phyloP scores from a whole-genome alignment of 2,329 filamentous ascomycete genomes.

The Fusarium tricinctum region DNA sequence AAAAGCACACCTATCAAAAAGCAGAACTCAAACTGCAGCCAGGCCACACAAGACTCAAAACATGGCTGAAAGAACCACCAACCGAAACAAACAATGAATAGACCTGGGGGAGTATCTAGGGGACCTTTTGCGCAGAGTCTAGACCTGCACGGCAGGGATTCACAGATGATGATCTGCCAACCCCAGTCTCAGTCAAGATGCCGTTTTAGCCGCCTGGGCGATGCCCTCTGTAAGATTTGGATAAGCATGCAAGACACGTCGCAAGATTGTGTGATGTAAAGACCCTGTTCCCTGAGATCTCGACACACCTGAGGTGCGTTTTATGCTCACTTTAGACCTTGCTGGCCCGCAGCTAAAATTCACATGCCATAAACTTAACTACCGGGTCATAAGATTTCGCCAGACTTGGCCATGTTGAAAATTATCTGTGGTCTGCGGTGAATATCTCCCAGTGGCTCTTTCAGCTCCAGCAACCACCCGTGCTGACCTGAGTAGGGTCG shows the following conservation, averaged over 20 bases:
- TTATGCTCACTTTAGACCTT: not conserved
- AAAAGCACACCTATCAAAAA: slow-evolving; percentile 13
- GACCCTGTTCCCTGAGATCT: not conserved
- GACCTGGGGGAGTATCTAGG: not conserved
- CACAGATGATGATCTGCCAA: slow-evolving; percentile 31
- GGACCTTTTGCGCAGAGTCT: slow-evolving; percentile 32
- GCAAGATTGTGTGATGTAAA: not conserved
- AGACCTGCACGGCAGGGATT: slow-evolving; percentile 23
- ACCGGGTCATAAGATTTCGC: not conserved
- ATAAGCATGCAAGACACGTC: slow-evolving; percentile 19
- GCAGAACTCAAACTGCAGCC: slow-evolving; percentile 3
- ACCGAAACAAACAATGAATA: slow-evolving; percentile 11
- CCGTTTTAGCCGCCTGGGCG: slow-evolving; percentile 33
- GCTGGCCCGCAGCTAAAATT: slow-evolving; percentile 25
- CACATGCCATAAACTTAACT: slow-evolving; percentile 30
- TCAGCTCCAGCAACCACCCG: slow-evolving; percentile 26
- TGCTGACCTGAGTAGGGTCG: slow-evolving; percentile 4
- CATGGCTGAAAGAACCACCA: slow-evolving; percentile 10
- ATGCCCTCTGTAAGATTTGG: slow-evolving; percentile 8
- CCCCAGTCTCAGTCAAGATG: slow-evolving; percentile 15
- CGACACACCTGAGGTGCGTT: not conserved
- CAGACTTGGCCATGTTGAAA: not conserved
- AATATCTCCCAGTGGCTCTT: not conserved
- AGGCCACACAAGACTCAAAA: slow-evolving; percentile 22
- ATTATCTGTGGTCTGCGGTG: no score